phyloP scores from a whole-genome alignment of 345 rosid genomes.

The Cardiospermum halicacabum region DNA sequence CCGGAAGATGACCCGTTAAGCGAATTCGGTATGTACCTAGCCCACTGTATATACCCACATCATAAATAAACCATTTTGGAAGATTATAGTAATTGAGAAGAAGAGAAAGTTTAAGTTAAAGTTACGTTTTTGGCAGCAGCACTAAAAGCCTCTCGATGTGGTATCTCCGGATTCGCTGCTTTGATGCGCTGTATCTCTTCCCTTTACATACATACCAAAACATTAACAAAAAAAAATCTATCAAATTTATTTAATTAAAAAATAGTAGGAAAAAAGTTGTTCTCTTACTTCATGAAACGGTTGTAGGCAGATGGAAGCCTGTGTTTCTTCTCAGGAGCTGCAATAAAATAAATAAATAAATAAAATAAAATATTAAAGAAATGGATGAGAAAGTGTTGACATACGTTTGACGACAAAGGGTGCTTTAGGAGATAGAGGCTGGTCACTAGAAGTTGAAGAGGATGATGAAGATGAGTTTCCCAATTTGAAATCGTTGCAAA shows the following conservation, averaged over 20 bases:
- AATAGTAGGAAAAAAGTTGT: background rate
- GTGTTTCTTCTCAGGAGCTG: conserved; percentile 99
- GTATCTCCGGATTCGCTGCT: conserved; percentile 89
- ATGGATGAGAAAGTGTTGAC: conserved; percentile 3
- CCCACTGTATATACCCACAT: conserved; percentile 47
- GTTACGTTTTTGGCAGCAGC: conserved; percentile 94
- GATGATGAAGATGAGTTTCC: conserved; percentile 71
- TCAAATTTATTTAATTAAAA: too few relatives aligned
- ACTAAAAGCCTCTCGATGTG: conserved; percentile 96
- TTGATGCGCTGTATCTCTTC: conserved; percentile 99
- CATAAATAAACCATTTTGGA: too few relatives aligned
- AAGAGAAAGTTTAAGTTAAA: background rate
- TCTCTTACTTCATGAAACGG: conserved; percentile 87
- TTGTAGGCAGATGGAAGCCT: conserved; percentile 99
- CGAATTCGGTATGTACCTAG: conserved; percentile 86
- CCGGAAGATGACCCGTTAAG: conserved; percentile 54
- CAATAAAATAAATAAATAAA: conserved; percentile 11
- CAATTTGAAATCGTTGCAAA: conserved; percentile 54
- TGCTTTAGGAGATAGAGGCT: conserved; percentile 70
- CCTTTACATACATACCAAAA: too few relatives aligned
- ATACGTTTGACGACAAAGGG: conserved; percentile 92
- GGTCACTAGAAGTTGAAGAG: conserved; percentile 65
- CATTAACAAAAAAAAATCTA: too few relatives aligned
- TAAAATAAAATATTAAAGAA: too few relatives aligned
- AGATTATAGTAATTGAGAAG: too few relatives aligned